Base-by-base conservation (phyloP, 2,329 filamentous ascomycete genomes). In the Trematosphaeria pertusa region DNA sequence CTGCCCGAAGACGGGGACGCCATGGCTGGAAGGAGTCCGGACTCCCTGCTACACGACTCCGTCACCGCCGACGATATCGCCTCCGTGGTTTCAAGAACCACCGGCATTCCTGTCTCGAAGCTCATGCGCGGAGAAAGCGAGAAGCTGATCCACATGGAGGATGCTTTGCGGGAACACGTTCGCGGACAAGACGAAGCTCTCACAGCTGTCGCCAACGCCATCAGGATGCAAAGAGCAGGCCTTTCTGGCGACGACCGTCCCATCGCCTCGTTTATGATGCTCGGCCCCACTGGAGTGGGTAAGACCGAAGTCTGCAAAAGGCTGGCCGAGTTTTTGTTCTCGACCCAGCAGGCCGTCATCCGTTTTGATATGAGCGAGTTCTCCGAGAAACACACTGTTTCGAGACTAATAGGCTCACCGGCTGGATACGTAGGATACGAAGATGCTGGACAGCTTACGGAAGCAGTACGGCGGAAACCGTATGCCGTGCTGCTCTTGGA, bases 291-390 rank as follows among this genome's bases (percentile, higher is more conserved):
- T 0, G 94, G 94, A 66, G 93, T 97, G 14, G 94, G 94, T 46
- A 99, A 97, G 78, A 99, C 94, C 3, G 92, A 97, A 68, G 84
- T 97, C 1, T 96, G 92, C 80, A 97, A 97, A 79, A 93, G 95
- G 70, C 87, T 99, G 61, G 94, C 94, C 1, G 83, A 82, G 47
- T 97, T 97, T 76, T 79, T 99, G 28, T 99, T 97, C 75, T 94
- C 89, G 0, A 96, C 91, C 1, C 90, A 96, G 62, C 85, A 86
- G 20, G 93, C 94, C 2, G 91, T 99, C 19, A 85, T 97, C 24
- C 84, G 94, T 24, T 97, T 97, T 72, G 94, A 97, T 72, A 97
- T 97, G 94, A 90, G 86, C 61, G 94, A 99, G 67, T 97, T 97
- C 70, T 91, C 96, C 67, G 94, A 97, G 69, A 96, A 96, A 72